These are phyloP conservation scores for Trichoderma cornu-damae DNA, from an alignment of 2,329 filamentous ascomycete species.

Conservation along the genomic window DNA sequence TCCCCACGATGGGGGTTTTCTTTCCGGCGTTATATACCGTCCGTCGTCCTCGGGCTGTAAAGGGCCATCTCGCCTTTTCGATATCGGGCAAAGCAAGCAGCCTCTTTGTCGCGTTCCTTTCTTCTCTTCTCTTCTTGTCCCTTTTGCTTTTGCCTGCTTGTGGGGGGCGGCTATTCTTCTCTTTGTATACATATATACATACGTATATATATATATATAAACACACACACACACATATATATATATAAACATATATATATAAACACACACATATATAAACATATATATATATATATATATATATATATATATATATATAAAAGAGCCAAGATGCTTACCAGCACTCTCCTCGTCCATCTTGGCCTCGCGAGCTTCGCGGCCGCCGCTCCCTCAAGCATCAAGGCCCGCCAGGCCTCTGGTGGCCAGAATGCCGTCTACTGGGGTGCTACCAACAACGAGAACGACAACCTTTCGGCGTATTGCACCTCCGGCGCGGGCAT, in stretches of 20 bases:
- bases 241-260: background rate
- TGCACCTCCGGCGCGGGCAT: slow-evolving; percentile 36
- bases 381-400: slow-evolving; percentile 9
- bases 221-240: too few relatives aligned
- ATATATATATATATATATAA: background rate
- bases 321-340: background rate
- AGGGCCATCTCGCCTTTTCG: background rate
- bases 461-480: slow-evolving; percentile 34
- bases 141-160: background rate
- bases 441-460: slow-evolving; percentile 29
- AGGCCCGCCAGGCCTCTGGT: slow-evolving; percentile 19
- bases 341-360: background rate
- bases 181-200: background rate
- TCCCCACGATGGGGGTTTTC: background rate
- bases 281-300: too few relatives aligned
- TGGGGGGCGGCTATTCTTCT: slow-evolving; percentile 5
- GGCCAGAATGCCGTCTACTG: slow-evolving; percentile 32
- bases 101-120: background rate
- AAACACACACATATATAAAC: background rate
- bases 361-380: slow-evolving; percentile 15
- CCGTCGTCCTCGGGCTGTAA: background rate
- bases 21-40: background rate
- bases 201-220: background rate
- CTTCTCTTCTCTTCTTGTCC: background rate
- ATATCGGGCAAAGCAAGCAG: background rate